Base-by-base conservation (phyloP, 495 filamentous ascomycete species). In the Staphylotrichum tortipilum region DNA sequence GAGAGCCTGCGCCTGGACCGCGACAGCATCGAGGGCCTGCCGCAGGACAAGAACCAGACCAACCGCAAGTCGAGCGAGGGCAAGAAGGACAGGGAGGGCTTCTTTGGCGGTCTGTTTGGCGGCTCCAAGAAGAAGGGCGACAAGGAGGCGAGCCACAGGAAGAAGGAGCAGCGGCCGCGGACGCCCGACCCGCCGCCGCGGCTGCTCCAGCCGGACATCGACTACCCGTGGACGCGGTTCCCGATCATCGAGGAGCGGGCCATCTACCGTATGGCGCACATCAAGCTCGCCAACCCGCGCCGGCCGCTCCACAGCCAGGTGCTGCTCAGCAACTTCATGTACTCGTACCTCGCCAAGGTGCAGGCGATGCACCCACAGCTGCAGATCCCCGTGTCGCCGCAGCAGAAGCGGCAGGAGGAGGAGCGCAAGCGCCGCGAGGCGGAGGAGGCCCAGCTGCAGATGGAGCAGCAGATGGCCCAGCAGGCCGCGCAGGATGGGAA, bases 321-420 rank as follows among this genome's bases (percentile, higher is more conserved):
- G 21, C 76, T 99, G 44, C 82, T 99, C 57, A 96, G 90, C 68
- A 99, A 99, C 60, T 99, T 99, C 67, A 99, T 99, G 92, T 99
- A 99, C 73, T 91, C 87, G 26, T 99, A 99, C 65, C 78, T 99
- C 54, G 94, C 91, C 44, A 97, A 97, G 68, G 92, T 99, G 29
- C 92, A 98, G 68, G 87, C 92, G 54, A 95, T 96, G 84, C 92
- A 97, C 62, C 92, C 94, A 24, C 86, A 90, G 54, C 82, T 95
- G 56, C 81, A 89, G 57, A 79, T 89, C 40, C 84, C 85, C 38
- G 75, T 80, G 47, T 78, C 80, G 33, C 77, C 78, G 37, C 75
- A 82, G 55, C 78, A 78, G 51, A 79, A 81, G 67, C 71, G 79
- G 45, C 72, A 74, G 28, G 73, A 81, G 47, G 73, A 82, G 60